Base-by-base conservation (phyloP, 2,329 filamentous ascomycete genomes). In the Colletotrichum godetiae region DNA sequence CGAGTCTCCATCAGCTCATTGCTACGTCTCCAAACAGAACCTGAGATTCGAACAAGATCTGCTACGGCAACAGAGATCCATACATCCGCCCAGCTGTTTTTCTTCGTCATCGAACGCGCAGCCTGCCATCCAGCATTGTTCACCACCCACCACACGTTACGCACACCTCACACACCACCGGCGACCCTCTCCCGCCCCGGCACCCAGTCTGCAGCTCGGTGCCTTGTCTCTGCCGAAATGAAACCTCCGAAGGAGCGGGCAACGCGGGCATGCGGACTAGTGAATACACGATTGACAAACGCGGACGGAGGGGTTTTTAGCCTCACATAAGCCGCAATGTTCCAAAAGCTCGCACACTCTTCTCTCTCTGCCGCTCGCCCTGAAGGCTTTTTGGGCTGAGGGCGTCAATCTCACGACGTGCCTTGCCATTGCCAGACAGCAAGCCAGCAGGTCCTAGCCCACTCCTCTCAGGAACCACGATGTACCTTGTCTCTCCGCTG, bases 211-310 rank as follows among this genome's bases (percentile, higher is more conserved):
- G 71, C 71, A 70, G 55, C 67, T 13, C 60, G 67, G 60, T 70
- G 67, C 67, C 60, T 70, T 73, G 49, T 60, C 67, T 70, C 60
- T 73, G 56, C 71, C 71, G 71, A 71, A 66, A 55, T 73, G 71
- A 73, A 73, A 70, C 71, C 71, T 73, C 71, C 71, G 71, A 73
- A 27, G 71, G 67, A 27, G 56, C 61, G 67, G 67, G 24, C 24
- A 56, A 56, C 42, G 27, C 35, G 57, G 61, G 49, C 71, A 55
- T 37, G 22, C 52, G 24, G 22, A n/a, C 52, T 27, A 55, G 12
- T 55, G 29, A 49, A 19, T 6, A 31, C 12, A 49, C 46, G 49
- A 53, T n/a, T 55, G 19, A 37, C 46, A 53, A 37, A 55, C 46
- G 46, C 27, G 22, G 46, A 24, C 24, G 61, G n/a, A 27, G 11